Evolutionary conservation across 352 stramenopile species (phyloP), one percentile per base, ranked within the genome.

Genomic region (Phytopythium helicoides): DNA sequence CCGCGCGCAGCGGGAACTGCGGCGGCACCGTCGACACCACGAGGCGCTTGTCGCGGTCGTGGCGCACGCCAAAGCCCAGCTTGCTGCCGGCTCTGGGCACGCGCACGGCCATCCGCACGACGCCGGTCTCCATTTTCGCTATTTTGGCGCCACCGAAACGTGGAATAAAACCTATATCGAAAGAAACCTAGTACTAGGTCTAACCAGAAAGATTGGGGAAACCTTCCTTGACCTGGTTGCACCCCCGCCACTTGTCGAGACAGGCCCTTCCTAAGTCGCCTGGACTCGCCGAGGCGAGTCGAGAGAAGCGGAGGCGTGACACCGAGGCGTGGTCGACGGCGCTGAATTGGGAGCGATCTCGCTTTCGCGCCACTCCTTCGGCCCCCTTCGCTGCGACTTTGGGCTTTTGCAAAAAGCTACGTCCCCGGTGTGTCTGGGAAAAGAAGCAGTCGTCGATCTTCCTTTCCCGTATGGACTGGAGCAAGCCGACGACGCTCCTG

Each of bases 11-110:
- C 42, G 62, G 51, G 39, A 60, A 76, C 25, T 73, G 73, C 12
- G 66, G 59, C 34, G 84, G 77, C 7, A 86, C 25, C 18, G 76
- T 81, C 42, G 77, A 88, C 48, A 91, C 76, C 36, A 79, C 71
- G 8, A 88, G 56, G 16, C 77, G 58, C 22, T 71, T 76, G 19
- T 65, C 61, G 15, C 58, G 56, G 54, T 91, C 76, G 33, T 89
- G 80, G 41, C 78, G 73, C 56, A 89, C 83, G 3, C 77, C 76
- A 55, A 89, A 91, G 23, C 81, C 77, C 42, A 91, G 59, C 40
- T 64, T 76, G 46, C 84, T 64, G 3, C 74, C 76, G 35, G 79
- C 42, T 40, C 87, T 89, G 39, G 54, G 54, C 7, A 88, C 61
- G 18, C 59, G 52, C 11, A 91, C 58, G 4, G 51, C 81, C 51